A percentile compares a stretch with the other conserved stretches of the same genome.
Conservation (phyloP, 2,329 filamentous ascomycete genomes). For the Claviceps sp. region DNA sequence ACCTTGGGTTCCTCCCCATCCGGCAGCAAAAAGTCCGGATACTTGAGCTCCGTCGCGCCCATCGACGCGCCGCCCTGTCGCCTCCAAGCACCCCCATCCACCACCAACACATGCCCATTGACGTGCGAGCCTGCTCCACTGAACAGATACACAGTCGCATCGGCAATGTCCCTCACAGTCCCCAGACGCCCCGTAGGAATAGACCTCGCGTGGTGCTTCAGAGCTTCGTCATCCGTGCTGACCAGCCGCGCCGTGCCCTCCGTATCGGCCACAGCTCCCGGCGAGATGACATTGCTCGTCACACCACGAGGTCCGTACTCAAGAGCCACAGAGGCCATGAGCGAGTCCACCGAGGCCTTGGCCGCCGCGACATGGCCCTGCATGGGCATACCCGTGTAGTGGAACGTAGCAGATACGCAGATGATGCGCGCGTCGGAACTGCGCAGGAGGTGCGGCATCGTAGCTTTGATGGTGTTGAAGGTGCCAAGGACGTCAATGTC, state of each 20-base stretch:
- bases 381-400: conserved; percentile 75
- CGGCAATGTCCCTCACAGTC: conserved; percentile 74
- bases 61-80: conserved; percentile 32
- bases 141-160: conserved; percentile 83
- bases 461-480: conserved; percentile 90
- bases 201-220: conserved; percentile 21
- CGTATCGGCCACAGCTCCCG: conserved; percentile 73
- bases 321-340: conserved; percentile 66
- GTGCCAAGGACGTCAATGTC: conserved; percentile 92
- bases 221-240: conserved; percentile 22
- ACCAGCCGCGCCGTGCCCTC: conserved; percentile 61
- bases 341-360: conserved; percentile 80
- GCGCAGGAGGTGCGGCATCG: conserved; percentile 63
- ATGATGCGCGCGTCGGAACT: conserved; percentile 74
- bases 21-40: conserved; percentile 34
- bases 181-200: conserved; percentile 70
- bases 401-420: conserved; percentile 81
- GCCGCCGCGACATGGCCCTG: conserved; percentile 86
- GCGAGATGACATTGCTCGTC: conserved; percentile 78
- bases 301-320: conserved; percentile 84
- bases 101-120: conserved; percentile 69
- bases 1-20: conserved; percentile 21
- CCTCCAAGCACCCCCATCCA: conserved; percentile 49
- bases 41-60: conserved; percentile 35
- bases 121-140: conserved; percentile 77